Base-by-base conservation (phyloP, 2,329 filamentous ascomycete species). In the Neoarthrinium moseri region DNA sequence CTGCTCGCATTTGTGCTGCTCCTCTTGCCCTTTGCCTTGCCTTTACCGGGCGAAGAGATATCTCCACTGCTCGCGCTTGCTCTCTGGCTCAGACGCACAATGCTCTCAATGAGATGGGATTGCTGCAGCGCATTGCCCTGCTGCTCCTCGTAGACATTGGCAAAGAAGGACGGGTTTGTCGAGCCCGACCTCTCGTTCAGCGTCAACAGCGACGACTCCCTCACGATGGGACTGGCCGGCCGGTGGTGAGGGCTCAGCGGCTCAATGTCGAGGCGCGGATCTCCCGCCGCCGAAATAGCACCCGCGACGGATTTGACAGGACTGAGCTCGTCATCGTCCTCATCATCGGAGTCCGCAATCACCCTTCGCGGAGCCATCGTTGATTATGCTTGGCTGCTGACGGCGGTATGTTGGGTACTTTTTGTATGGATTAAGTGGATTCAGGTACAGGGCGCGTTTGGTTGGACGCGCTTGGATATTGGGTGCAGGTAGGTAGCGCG, bases 271-370 rank as follows among this genome's bases (percentile, higher is more conserved):
- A 58, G 61, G n/a, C 24, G 37, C 37, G 23, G 22, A 40, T 40
- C 37, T 18, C 30, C 23, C 7, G n/a, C 13, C 17, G n/a, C 12
- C 11, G 46, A 48, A 30, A 53, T 18, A 8, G 47, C 45, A 35
- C 52, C 42, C 32, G 34, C 21, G 8, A 53, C 46, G 27, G 47
- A 47, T 36, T 26, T 49, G 11, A 33, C 36, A 43, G 53, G 51
- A 33, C 51, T 53, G 39, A 33, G 15, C 13, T 42, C 24, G 5
- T 54, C 60, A 7, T 53, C 56, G 27, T 62, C 59, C 36, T 63
- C 60, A 41, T 65, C 63, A 40, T 66, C 63, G 6, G 63, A 66
- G 48, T 66, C 63, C 18, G 61, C 63, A 43, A 66, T 58, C 26
- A 65, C 56, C 26, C 50, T 58, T 18, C 54, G 57, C 27, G 43